Percentiles rank a stretch among this genome's conserved stretches.
phyloP scores from a whole-genome alignment of 2,329 filamentous ascomycete genomes.

The Alternaria brassicae region DNA sequence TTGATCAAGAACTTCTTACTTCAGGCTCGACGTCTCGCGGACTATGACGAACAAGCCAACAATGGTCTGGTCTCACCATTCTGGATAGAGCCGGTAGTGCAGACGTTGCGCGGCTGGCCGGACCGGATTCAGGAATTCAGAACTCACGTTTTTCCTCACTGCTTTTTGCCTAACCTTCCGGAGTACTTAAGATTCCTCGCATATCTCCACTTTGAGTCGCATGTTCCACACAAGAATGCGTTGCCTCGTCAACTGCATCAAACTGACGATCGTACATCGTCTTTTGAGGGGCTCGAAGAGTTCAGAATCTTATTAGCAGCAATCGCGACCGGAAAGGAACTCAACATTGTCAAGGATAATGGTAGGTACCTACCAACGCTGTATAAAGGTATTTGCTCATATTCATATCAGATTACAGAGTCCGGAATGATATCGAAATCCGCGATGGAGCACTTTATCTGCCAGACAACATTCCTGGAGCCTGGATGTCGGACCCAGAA shows the following conservation, averaged over 20 bases:
- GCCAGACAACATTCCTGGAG: slow-evolving; percentile 56
- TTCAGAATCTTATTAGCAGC: slow-evolving; percentile 49
- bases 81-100: slow-evolving; percentile 51
- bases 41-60: slow-evolving; percentile 8
- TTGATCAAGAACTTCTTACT: slow-evolving; percentile 46
- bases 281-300: slow-evolving; percentile 32
- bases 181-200: slow-evolving; percentile 53
- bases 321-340: slow-evolving; percentile 55
- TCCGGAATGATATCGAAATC: slow-evolving; percentile 34
- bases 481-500: slow-evolving; percentile 48
- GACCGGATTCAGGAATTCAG: slow-evolving; percentile 52
- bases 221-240: slow-evolving; percentile 29
- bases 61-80: slow-evolving; percentile 28
- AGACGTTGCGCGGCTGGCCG: slow-evolving; percentile 42
- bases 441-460: slow-evolving; percentile 56
- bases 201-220: slow-evolving; percentile 45
- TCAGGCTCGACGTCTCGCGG: slow-evolving; percentile 33
- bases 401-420: slow-evolving; percentile 31
- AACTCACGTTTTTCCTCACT: slow-evolving; percentile 56
- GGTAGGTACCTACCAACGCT: slow-evolving; percentile 30
- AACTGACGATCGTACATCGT: slow-evolving; percentile 10
- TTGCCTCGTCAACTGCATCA: slow-evolving; percentile 25
- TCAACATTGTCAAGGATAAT: slow-evolving; percentile 54
- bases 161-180: slow-evolving; percentile 52
- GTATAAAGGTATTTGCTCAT: not conserved